A percentile compares a stretch with the other conserved stretches of the same genome.
Evolutionary conservation across 345 rosid genomes (phyloP).

Genomic region (Bruguiera gymnorhiza): DNA sequence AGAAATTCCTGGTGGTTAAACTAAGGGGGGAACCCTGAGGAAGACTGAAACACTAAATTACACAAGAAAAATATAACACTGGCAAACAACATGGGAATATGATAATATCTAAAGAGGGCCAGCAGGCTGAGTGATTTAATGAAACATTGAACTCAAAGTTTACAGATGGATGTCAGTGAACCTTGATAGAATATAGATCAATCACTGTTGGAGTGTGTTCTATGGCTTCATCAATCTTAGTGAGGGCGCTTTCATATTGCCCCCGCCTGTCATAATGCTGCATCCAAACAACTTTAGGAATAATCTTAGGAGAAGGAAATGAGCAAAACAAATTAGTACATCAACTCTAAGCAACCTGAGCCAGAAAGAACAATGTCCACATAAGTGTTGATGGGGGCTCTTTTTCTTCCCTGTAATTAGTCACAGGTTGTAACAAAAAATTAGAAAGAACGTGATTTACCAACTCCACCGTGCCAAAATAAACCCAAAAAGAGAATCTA

Average conservation of each 20-base stretch:
- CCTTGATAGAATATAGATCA: slow-evolving; percentile 94
- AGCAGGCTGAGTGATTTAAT: not conserved
- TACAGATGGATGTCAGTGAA: slow-evolving; percentile 23
- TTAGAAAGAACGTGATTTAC: no score
- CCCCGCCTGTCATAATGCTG: slow-evolving; percentile 99
- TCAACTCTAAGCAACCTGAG: slow-evolving; percentile 59
- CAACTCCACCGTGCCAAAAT: no score
- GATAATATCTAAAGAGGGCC: not conserved
- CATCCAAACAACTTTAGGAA: slow-evolving; percentile 21
- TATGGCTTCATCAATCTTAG: slow-evolving; percentile 86
- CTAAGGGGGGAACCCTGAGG: no score
- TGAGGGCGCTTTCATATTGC: slow-evolving; percentile 66
- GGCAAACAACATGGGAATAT: not conserved
- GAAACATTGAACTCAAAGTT: not conserved
- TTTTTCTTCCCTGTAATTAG: slow-evolving; percentile 62
- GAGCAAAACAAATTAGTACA: not conserved
- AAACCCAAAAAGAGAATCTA: no score
- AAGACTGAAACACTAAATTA: no score
- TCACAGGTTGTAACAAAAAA: no score
- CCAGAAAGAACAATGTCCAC: slow-evolving; percentile 90
- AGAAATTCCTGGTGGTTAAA: no score
- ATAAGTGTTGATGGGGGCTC: slow-evolving; percentile 92
- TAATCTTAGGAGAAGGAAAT: slow-evolving; percentile 14
- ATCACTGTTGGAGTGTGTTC: slow-evolving; percentile 94
- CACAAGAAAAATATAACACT: not conserved